Evolutionary conservation across 495 filamentous ascomycete species (phyloP).

Genomic region (Hypoxylon lenormandii): DNA sequence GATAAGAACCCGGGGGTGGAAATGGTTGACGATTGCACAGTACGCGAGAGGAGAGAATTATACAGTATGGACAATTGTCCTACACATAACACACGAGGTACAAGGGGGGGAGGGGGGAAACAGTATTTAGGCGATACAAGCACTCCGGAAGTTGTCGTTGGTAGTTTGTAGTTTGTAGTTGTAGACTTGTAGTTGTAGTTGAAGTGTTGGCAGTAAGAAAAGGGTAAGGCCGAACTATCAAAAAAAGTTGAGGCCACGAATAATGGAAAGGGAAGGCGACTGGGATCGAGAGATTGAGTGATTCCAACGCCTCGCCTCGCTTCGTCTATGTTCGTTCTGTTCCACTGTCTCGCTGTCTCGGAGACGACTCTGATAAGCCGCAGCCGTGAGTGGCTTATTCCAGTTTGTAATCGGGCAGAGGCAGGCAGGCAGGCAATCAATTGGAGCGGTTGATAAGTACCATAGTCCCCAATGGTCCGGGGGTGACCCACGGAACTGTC

Average conservation of each 20-base stretch:
- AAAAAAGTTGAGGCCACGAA: too few relatives aligned
- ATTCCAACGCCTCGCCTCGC: constrained; percentile 5
- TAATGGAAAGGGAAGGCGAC: too few relatives aligned
- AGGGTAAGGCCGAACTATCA: neutral
- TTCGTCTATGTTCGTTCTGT: constrained; percentile 5
- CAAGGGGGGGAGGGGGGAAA: too few relatives aligned
- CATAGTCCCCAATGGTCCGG: constrained; percentile 10
- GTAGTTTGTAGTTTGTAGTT: neutral
- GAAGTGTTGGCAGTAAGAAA: neutral
- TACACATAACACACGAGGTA: neutral
- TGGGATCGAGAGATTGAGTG: constrained; percentile 1
- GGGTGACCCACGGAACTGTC: neutral
- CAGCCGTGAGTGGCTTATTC: constrained; percentile 35
- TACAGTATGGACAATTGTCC: constrained; percentile 24
- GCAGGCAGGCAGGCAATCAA: constrained; percentile 1
- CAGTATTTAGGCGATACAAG: constrained; percentile 19
- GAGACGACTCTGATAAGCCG: constrained; percentile 40
- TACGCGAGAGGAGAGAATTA: constrained; percentile 15
- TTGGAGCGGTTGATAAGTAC: constrained; percentile 45
- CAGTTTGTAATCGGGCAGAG: constrained; percentile 33
- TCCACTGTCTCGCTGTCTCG: constrained; percentile 8
- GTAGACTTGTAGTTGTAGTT: too few relatives aligned
- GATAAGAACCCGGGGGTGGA: neutral
- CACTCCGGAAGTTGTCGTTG: constrained; percentile 14
- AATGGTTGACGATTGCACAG: constrained; percentile 26